These are phyloP conservation scores for Halophytophthora polymorphica DNA, from an alignment of 352 stramenopile genomes.

Conservation along the genomic window DNA sequence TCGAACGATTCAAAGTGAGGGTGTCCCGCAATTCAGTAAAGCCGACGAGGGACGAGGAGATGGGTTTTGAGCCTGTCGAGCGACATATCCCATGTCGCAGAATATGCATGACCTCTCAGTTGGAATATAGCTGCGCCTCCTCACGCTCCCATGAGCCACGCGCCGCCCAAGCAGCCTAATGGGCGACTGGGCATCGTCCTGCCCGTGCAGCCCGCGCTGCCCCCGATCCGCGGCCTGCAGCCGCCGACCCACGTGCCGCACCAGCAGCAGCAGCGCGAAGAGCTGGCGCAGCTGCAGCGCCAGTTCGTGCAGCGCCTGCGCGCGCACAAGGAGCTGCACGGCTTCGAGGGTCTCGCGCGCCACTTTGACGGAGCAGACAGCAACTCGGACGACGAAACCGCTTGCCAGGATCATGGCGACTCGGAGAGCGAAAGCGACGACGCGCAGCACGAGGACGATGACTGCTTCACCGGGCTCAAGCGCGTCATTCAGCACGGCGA, in stretches of 20 bases:
- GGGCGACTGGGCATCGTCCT: constrained; percentile 18
- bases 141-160: neutral
- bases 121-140: too few species aligned
- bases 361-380: neutral
- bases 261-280: constrained; percentile 16
- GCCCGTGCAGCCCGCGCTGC: constrained; percentile 4
- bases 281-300: constrained; percentile 10
- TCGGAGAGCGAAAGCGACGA: neutral
- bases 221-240: constrained; percentile 7
- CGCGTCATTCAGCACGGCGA: constrained; percentile 3
- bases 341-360: constrained; percentile 6
- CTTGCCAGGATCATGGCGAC: too few species aligned
- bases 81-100: too few species aligned
- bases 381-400: neutral
- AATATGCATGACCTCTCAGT: too few species aligned
- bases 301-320: constrained; percentile 21
- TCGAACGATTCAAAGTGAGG: too few species aligned
- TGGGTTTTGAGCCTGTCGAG: too few species aligned
- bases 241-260: neutral
- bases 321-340: constrained; percentile 10
- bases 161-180: constrained; percentile 4
- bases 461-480: constrained; percentile 11
- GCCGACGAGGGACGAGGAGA: too few species aligned
- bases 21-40: too few species aligned
- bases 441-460: constrained; percentile 1